Evolutionary conservation across 2,329 filamentous ascomycete species (phyloP), one percentile per base, ranked within the genome.

Genomic region (Diaporthe capsici): DNA sequence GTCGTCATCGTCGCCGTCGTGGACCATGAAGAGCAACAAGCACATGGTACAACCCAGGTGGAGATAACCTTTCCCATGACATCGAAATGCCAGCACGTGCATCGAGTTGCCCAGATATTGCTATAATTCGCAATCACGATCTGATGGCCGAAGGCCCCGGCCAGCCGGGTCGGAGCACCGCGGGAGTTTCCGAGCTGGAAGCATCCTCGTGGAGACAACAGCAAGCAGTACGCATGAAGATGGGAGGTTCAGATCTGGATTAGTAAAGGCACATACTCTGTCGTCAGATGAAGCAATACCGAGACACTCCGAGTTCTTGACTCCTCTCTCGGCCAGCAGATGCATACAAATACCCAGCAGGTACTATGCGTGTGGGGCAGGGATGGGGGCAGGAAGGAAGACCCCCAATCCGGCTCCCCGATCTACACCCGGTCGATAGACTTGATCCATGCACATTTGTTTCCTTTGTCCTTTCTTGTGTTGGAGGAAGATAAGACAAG

Each of bases 11-110:
- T 94, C 91, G 84, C 94, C 94, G 87, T 98, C 10, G 97, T 0
- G 98, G 85, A 1, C 94, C 94, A 79, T 94, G 97, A 1, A 98
- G 88, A 0, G 95, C 94, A 37, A 98, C 90, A 79, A 98, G 98
- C 22, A 98, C 94, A 83, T 98, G 95, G 96, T 12, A 98, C 86
- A 0, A 90, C 84, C 12, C 95, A 95, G 0, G 89, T 94, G 20
- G 98, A 88, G 0, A 90, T 96, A 39, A 98, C 90, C 84, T 94
- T 93, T 1, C 94, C 94, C 42, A 98, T 90, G 0, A 95, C 95
- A 0, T 96, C 96, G 39, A 97, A 90, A 85, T 97, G 94, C 91
- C 92, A 98, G 95, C 95, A 98, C 0, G 94, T 98, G 78, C 89
- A 87, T 4, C 92, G 92, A 0, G 95, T 98, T 0, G 94, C 93